Evolutionary conservation across 2,329 filamentous ascomycete species (phyloP), one percentile per base, ranked within the genome.

Genomic region (Incumbomyces lentus): DNA sequence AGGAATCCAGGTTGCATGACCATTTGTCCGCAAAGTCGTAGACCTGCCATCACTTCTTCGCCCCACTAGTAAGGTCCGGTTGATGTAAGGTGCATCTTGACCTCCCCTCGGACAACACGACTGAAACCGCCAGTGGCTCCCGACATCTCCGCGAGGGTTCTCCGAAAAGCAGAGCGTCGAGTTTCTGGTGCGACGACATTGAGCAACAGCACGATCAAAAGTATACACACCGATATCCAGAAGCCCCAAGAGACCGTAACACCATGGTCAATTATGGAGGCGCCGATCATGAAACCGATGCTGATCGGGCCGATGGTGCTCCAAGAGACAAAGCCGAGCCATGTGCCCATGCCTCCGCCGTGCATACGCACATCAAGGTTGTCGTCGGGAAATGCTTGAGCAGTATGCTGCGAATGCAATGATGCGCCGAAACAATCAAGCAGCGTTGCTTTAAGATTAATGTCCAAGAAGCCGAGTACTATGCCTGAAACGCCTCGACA

Each of bases 311-410:
- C 82, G 55, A 85, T 78, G 63, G 78, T 84, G 59, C 82, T 85
- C 78, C 81, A 89, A 0, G 81, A 81, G 82, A 84, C 88, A 46
- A 84, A 71, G 1, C 82, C 82, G 8, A 87, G 70, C 85, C 84
- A 89, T n/a, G 84, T 68, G 0, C 85, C 85, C 68, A 88, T 81
- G 0, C 85, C 84, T 11, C 84, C 83, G 6, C 85, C 85, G 58
- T 87, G 82, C 34, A 84, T 72, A 46, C 84, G 76, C 14, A 84
- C 75, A 61, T 88, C 84, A 54, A 76, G 77, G 11, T 73, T 65
- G 48, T 81, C 74, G 1, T 83, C 79, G 16, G 83, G 66, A 58
- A 86, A 84, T 63, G 86, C 83, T 40, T 79, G 78, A 8, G 22
- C 22, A 26, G 4, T 8, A 26, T 26, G 8, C 34, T 72, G 70